These are phyloP conservation scores for Circinella minor DNA, from an alignment of 371 early-diverging fungal species.

Conservation along the genomic window DNA sequence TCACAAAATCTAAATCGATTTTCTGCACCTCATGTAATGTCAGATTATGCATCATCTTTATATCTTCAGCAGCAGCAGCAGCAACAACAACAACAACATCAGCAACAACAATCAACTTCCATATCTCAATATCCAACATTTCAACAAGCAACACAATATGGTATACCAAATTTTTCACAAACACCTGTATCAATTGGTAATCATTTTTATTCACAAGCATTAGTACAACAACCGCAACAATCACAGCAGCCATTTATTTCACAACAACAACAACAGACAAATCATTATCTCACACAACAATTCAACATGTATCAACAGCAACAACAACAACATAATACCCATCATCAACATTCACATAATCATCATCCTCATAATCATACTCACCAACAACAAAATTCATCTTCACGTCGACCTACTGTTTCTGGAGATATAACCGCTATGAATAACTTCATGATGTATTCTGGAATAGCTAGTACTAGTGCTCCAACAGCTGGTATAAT, in stretches of 20 bases:
- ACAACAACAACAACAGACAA: background rate
- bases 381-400: slow-evolving; percentile 5
- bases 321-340: background rate
- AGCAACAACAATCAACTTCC: background rate
- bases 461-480: background rate
- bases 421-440: background rate
- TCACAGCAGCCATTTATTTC: background rate
- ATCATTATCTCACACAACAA: background rate
- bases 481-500: no score
- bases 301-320: background rate
- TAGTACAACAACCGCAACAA: background rate
- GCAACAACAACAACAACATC: background rate
- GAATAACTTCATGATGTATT: background rate
- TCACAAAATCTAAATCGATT: background rate
- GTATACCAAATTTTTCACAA: background rate
- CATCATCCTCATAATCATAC: background rate
- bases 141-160: no score
- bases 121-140: background rate
- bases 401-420: background rate
- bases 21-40: background rate
- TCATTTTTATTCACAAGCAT: background rate
- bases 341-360: background rate
- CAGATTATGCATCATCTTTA: background rate
- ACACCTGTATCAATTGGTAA: background rate
- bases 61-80: background rate